Evolutionary conservation across 2,329 filamentous ascomycete genomes (phyloP), one percentile per base, ranked within the genome.

Genomic region (Dendryphion nanum): DNA sequence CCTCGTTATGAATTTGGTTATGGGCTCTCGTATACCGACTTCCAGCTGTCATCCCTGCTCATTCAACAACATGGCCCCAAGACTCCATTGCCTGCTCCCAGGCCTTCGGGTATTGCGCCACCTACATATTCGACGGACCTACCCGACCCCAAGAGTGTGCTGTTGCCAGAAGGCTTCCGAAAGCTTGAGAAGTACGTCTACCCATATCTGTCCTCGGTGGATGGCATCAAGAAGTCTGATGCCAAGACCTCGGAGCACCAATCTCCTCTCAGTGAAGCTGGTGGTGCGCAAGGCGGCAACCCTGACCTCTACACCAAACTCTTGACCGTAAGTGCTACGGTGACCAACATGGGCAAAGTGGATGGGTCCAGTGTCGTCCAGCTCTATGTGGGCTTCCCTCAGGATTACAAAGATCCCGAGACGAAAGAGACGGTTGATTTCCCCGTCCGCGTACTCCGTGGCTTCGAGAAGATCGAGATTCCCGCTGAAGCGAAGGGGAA

Each of bases 1-100:
- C 90, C 90, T 1, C 83, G 86, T 1, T 96, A 83, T 59, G 85
- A 88, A 32, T 96, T 96, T 53, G 90, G 91, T 0, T 90, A 82
- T 43, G 91, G 90, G 0, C 75, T 96, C 2, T 87, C 83, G 36
- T 95, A 93, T 69, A 89, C 88, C 0, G 76, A 68, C 1, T 94
- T 91, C 61, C 68, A 77, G 10, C 76, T 88, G 40, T 73, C 72
- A 8, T 74, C 77, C 20, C 64, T 70, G 6, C 64, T 85, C 33
- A 54, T 66, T 47, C 59, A 42, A 37, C 64, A 14, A 48, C 64
- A 15, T 44, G 73, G 72, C 34, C 50, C 63, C 5, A 83, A 81
- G 58, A 52, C 51, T 3, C 55, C 50, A 6, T 41, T 63, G 2
- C 58, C 61, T 6, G 53, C 53, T 16, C 44, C 61, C 2, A 55